Conservation (phyloP, 768 basidiomycete species). For the Fomitopsis serialis region DNA sequence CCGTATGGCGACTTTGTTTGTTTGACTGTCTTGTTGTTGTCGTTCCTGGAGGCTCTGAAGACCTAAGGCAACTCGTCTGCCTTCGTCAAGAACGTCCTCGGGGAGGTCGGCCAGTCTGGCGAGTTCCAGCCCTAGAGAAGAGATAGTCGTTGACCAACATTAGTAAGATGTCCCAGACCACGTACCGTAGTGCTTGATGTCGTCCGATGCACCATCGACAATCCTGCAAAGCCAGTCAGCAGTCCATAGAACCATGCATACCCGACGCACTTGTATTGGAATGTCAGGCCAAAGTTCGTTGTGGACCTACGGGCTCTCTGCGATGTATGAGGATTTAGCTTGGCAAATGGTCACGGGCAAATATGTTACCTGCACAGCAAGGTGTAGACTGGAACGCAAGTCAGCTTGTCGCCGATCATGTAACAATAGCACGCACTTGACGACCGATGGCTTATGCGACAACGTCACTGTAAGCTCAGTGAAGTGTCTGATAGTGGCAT, state of each 20-base stretch:
- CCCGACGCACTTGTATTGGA: conserved; percentile 64
- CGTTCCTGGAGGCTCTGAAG: conserved; percentile 54
- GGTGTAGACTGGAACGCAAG: conserved; percentile 55
- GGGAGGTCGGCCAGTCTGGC: conserved; percentile 88
- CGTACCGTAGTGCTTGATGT: conserved; percentile 68
- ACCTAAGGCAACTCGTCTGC: conserved; percentile 50
- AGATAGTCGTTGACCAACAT: neutral
- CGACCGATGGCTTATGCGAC: conserved; percentile 68
- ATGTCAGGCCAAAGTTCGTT: conserved; percentile 62
- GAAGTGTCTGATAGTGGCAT: conserved; percentile 53
- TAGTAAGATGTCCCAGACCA: neutral
- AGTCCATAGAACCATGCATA: neutral
- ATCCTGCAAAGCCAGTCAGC: conserved; percentile 41
- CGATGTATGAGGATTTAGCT: neutral
- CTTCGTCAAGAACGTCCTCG: conserved; percentile 57
- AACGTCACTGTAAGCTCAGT: conserved; percentile 74
- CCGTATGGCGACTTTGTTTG: conserved; percentile 49
- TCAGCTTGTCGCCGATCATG: neutral
- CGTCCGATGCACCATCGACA: conserved; percentile 62
- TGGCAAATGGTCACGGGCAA: neutral
- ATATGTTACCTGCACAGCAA: conserved; percentile 64
- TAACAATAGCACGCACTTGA: conserved; percentile 50
- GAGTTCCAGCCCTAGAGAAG: conserved; percentile 69
- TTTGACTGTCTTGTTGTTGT: conserved; percentile 57
- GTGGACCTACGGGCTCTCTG: conserved; percentile 51